phyloP scores from a whole-genome alignment of 2,329 filamentous ascomycete species.

The Apiospora arundinis region DNA sequence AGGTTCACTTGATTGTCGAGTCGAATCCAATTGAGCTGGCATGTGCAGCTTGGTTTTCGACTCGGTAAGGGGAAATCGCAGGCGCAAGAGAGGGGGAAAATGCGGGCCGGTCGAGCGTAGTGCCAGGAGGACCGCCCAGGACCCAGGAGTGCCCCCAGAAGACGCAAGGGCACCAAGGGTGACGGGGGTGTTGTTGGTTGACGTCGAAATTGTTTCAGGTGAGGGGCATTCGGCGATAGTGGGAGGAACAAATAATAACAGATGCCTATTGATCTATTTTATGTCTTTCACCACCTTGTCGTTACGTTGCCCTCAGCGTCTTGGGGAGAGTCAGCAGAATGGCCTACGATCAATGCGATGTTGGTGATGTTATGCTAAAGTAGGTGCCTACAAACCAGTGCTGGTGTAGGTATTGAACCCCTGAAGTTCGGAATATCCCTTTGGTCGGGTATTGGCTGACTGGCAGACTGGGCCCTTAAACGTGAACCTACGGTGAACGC shows the following conservation, averaged over 20 bases:
- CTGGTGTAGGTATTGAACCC: background rate
- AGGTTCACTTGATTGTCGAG: background rate
- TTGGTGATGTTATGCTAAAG: too few relatives aligned
- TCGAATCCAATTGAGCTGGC: constrained; percentile 10
- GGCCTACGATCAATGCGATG: too few relatives aligned
- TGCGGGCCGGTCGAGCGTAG: constrained; percentile 6
- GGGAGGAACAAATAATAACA: too few relatives aligned
- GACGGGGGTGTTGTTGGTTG: constrained; percentile 2
- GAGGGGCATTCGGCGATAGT: background rate
- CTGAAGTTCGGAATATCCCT: constrained; percentile 17
- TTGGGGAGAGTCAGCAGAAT: background rate
- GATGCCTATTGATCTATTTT: too few relatives aligned
- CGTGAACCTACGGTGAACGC: constrained; percentile 12
- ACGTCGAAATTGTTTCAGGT: constrained; percentile 5
- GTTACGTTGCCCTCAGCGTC: background rate
- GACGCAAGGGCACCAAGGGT: background rate
- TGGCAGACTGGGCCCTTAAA: background rate
- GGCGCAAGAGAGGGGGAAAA: constrained; percentile 19
- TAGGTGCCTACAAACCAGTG: too few relatives aligned
- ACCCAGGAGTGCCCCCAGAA: background rate
- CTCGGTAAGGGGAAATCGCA: constrained; percentile 12
- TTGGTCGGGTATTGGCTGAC: background rate
- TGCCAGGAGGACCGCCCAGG: too few relatives aligned
- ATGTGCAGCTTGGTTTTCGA: constrained; percentile 12
- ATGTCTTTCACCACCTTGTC: background rate